phyloP scores from a whole-genome alignment of 108 stramenopile genomes.

The Nitzschia sp. region DNA sequence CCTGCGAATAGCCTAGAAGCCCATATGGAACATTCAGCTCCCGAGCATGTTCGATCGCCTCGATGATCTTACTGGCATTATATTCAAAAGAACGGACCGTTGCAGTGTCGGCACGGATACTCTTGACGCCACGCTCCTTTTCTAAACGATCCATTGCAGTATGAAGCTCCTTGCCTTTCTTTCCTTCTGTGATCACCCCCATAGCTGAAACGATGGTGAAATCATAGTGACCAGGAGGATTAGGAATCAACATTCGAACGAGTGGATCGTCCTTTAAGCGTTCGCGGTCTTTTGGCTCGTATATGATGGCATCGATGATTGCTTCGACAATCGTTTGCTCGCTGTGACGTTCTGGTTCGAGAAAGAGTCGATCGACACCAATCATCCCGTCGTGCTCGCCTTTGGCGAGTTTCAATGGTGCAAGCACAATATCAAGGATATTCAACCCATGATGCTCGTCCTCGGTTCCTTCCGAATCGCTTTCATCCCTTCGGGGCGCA shows the following conservation, averaged over 20 bases:
- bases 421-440: slow-evolving; percentile 15
- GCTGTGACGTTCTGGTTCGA: slow-evolving; percentile 49
- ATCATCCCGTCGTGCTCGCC: slow-evolving; percentile 16
- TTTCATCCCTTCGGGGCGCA: slow-evolving; percentile 25
- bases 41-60: slow-evolving; percentile 37
- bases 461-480: neutral
- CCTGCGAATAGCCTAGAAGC: slow-evolving; percentile 86
- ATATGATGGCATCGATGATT: slow-evolving; percentile 85
- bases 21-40: slow-evolving; percentile 61
- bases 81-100: slow-evolving; percentile 85
- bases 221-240: slow-evolving; percentile 78
- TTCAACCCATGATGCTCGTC: neutral
- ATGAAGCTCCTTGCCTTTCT: slow-evolving; percentile 79
- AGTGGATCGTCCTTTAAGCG: slow-evolving; percentile 66
- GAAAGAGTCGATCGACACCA: slow-evolving; percentile 46
- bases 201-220: slow-evolving; percentile 86
- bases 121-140: slow-evolving; percentile 65
- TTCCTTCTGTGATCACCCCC: slow-evolving; percentile 91
- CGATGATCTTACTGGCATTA: slow-evolving; percentile 81
- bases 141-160: slow-evolving; percentile 67
- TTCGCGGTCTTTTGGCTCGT: slow-evolving; percentile 62
- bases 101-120: slow-evolving; percentile 83
- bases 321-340: slow-evolving; percentile 82
- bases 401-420: slow-evolving; percentile 5
- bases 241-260: slow-evolving; percentile 71